Evolutionary conservation across 352 stramenopile species (phyloP), one percentile per base, ranked within the genome.

Genomic region (Phytophthora boehmeriae): DNA sequence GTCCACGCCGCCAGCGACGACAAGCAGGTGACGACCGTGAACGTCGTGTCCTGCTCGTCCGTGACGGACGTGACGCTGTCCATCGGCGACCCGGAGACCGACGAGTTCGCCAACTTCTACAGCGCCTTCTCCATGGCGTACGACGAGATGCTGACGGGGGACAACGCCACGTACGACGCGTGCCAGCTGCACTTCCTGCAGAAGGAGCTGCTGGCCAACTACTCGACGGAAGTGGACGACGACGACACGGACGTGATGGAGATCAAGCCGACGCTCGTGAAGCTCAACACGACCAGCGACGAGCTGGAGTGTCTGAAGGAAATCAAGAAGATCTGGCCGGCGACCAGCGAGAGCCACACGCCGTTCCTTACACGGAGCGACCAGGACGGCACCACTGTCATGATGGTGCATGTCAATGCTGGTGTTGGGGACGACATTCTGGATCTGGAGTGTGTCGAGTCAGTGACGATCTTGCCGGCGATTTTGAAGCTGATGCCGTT

Each of bases 401-500:
- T 91, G 66, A 50, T 91, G 19, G 53, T 89, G 6, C 82, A 91
- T 54, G 66, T 89, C 49, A 75, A 59, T 66, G 66, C 74, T 11
- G 49, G 48, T 0, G 47, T 80, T 0, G 82, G 70, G 9, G 73
- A 91, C 20, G 35, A 55, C 2, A 73, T 91, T 9, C 38, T 84
- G 1, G 73, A 75, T 13, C 54, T 89, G 11, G 59, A 71, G 2
- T 91, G 82, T 28, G 59, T 91, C 4, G 53, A 67, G 16, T 80
- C 71, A 41, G 82, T 88, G 19, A 84, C 77, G 2, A 58, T 75
- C 5, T 38, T 90, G 28, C 81, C 81, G 10, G 68, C 81, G 0
- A 83, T 90, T 69, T 66, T 90, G 48, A 90, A 90, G 62, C 78
- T 90, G 48, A 90, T 78, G 64, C 81, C 81, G 25, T 90, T 90